Evolutionary conservation across 805 yeast species (phyloP), one percentile per base, ranked within the genome.

Genomic region (Starmerella apicola): DNA sequence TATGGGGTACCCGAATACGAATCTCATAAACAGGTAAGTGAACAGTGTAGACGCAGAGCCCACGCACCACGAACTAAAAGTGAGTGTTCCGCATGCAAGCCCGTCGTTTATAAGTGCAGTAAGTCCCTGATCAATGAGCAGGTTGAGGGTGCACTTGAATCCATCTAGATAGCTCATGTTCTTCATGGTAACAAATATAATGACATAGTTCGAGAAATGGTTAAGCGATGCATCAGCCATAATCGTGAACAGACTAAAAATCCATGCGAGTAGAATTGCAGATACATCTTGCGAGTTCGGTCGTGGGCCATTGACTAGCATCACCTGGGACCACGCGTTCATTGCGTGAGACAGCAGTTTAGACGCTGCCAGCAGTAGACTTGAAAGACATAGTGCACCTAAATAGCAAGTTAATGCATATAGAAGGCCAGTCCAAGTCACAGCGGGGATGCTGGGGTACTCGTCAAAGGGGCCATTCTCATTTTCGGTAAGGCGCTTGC

Each of bases 201-300:
- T 82, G 5, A 95, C 94, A 56, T 83, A 86, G 56, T 81, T 88
- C 62, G 86, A 84, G 65, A 86, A 85, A 67, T 82, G 85, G 44
- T 76, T 69, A 18, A 81, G 80, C 36, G 79, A 46, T 91, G 95
- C 82, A 49, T 82, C 82, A 20, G 86, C 52, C 16, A 81, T 60
- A 4, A 77, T 58, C 21, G 81, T 53, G 54, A 78, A 67, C 42
- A 49, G 50, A 34, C 50, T 41, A 15, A 49, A 28, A 9, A 39
- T 24, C 52, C 52, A 45, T 3, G 45, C 45, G 21, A 46, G 34
- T 27, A 53, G 37, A 7, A 51, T 32, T 2, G 50, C 32, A 9
- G 51, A 42, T 2, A 42, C 37, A 31, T 48, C 50, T 19, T 23
- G 37, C 4, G 36, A 17, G 34, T 20, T 32, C 7, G 19, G 33